A percentile compares a stretch with the other conserved stretches of the same genome.
These are phyloP conservation scores for Picochlorum sp. DNA, from an alignment of 139 green algal species.

Conservation along the genomic window DNA sequence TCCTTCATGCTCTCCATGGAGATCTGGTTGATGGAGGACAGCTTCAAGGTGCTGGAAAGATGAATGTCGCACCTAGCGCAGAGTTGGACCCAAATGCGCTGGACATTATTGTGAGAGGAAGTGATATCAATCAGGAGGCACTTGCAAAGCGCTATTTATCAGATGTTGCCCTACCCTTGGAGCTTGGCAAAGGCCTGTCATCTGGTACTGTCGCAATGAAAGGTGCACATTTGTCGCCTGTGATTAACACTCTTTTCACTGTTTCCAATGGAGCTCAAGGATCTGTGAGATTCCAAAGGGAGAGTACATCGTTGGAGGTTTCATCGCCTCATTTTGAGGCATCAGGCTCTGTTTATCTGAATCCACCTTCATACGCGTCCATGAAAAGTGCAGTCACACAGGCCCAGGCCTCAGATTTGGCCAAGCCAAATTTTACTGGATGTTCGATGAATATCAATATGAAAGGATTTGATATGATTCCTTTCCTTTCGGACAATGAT, in stretches of 20 bases:
- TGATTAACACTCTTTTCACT: conserved; percentile 46
- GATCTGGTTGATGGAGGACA: conserved; percentile 68
- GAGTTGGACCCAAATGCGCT: conserved; percentile 77
- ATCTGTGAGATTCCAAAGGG: conserved; percentile 22
- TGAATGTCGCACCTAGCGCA: conserved; percentile 69
- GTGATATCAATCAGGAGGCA: conserved; percentile 48
- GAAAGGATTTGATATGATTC: conserved; percentile 57
- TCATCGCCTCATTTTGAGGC: conserved; percentile 34
- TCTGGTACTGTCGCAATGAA: conserved; percentile 39
- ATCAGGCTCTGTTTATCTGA: conserved; percentile 27
- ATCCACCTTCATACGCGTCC: conserved; percentile 22
- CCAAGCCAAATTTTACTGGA: conserved; percentile 31
- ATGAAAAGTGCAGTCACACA: conserved; percentile 42
- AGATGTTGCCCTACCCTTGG: conserved; percentile 13
- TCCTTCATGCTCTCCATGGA: conserved; percentile 50
- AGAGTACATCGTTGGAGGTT: conserved; percentile 14
- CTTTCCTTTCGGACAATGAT: conserved; percentile 31
- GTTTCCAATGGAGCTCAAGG: conserved; percentile 26
- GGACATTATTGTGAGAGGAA: conserved; percentile 50
- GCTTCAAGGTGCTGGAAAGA: conserved; percentile 57
- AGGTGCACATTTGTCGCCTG: conserved; percentile 56
- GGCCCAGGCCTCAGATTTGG: conserved; percentile 33
- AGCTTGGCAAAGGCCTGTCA: conserved; percentile 32
- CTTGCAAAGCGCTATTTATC: conserved; percentile 71
- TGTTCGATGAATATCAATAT: conserved; percentile 34